Evolutionary conservation across 106 monocot genomes (phyloP), one percentile per base, ranked within the genome.

Genomic region (Dendrobium huoshanense): DNA sequence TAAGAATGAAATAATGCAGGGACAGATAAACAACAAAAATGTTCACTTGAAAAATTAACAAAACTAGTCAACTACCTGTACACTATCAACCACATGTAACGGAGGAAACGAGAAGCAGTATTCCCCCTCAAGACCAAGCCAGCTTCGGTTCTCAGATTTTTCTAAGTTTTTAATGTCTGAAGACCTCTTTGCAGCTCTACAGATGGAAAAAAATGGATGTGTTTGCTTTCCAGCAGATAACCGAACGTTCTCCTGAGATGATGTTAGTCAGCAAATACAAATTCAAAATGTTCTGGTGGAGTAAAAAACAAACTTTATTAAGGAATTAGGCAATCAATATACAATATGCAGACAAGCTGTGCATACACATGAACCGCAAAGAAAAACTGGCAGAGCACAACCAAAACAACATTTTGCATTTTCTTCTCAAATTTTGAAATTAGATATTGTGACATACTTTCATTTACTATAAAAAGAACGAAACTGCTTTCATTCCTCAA

Each of bases 121-220:
- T 16, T 83, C 86, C 78, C 61, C 80, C 73, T 84, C 79, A 80
- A 79, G 48, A 73, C 40, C 76, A 65, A 81, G 74, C 75, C 55
- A 75, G 82, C 41, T 56, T 20, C 45, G 86, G 68, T 55, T 79
- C 55, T 80, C 85, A 47, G 44, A 17, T 77, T 91, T 85, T 41
- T 44, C 74, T 43, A 27, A 41, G 3, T 81, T 78, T 81, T 59
- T 68, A 80, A 22, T 41, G 41, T 85, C 85, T 72, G 64, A 19
- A 16, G 42, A 75, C 44, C 27, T 86, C 54, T 89, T 99, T 75
- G 64, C 77, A 78, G 85, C 13, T 81, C 86, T 90, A 76, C 83
- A 61, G 51, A 67, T 85, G 48, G 87, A 79, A 80, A 95, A 95
- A 86, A 95, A 95, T n/a, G 93, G 95, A 84, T 99, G 95, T 27